These are phyloP conservation scores for Lepidium sativum DNA, from an alignment of 345 rosid species.

Conservation along the genomic window DNA sequence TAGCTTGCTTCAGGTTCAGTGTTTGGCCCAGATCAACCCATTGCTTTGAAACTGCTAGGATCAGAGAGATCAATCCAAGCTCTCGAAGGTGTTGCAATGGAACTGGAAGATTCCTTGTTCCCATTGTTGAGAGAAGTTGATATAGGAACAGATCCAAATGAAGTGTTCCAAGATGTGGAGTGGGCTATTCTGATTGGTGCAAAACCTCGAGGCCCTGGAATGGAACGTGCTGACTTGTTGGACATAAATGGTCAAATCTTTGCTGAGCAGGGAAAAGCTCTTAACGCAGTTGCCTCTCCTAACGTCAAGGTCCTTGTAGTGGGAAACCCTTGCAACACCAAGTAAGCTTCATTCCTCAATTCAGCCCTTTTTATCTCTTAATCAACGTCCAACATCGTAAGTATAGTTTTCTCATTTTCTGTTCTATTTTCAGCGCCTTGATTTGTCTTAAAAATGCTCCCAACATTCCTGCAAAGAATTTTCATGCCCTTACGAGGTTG, in stretches of 20 bases:
- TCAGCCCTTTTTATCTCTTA: not conserved
- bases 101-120: constrained; percentile 91
- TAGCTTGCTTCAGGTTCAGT: constrained; percentile 97
- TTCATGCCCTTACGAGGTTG: constrained; percentile 89
- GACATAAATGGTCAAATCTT: constrained; percentile 91
- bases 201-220: constrained; percentile 97
- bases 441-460: constrained; percentile 98
- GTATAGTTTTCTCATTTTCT: not conserved
- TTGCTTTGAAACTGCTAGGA: constrained; percentile 84
- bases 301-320: constrained; percentile 91
- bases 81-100: constrained; percentile 99
- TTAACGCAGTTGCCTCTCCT: constrained; percentile 79
- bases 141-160: constrained; percentile 74
- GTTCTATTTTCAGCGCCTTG: constrained; percentile 52
- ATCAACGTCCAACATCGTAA: not conserved
- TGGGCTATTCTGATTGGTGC: constrained; percentile 99
- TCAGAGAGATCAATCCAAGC: constrained; percentile 91
- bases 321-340: constrained; percentile 98
- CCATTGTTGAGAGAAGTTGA: constrained; percentile 91
- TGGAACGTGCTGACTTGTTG: constrained; percentile 87
- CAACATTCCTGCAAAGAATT: constrained; percentile 85
- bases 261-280: constrained; percentile 95
- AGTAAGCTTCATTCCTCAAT: constrained; percentile 40
- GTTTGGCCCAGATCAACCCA: constrained; percentile 84
- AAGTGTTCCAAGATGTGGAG: constrained; percentile 83